Evolutionary conservation across 2,329 filamentous ascomycete genomes (phyloP), one percentile per base, ranked within the genome.

Genomic region (Tolypocladium tropicale): DNA sequence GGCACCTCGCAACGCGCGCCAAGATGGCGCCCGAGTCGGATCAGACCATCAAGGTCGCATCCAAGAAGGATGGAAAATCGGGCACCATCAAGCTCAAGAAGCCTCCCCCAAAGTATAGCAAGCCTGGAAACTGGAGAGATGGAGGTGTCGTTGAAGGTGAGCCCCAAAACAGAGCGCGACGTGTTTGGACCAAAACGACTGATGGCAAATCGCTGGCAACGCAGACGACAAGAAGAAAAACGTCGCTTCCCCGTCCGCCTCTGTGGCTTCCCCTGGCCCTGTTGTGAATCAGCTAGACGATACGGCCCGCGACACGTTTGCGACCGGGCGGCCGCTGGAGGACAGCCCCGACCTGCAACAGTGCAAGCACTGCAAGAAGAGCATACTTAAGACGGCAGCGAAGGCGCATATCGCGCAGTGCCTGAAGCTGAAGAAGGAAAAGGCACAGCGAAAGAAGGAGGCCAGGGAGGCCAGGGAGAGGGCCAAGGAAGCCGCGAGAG

Each of bases 311-410:
- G 84, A 90, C 58, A 88, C 88, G 5, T 96, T 96, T 70, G 79
- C 84, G 4, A 92, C 86, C 51, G 90, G 90, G 59, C 84, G 87
- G 57, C 90, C 91, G 0, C 80, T 95, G 62, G 86, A 91, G 63
- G 92, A 96, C 66, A 79, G 78, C 56, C 82, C 88, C 12, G 90
- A 95, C 60, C 80, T 90, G 11, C 85, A 94, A 53, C 80, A 88
- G 62, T 99, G 93, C 79, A 96, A 94, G 69, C 90, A 95, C 69
- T 99, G 93, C 75, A 96, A 94, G 73, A 92, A 95, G 65, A 88
- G 88, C 53, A 82, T 96, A 14, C 77, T 94, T 16, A 88, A 86
- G 64, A 83, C 83, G 34, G 85, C 84, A 0, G 88, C 89, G 2
- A 86, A 86, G 57, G 82, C 83, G 21, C 93, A 99, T 67, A 90